Evolutionary conservation across 2,329 filamentous ascomycete species (phyloP).

Genomic region (Colletotrichum somersetense): DNA sequence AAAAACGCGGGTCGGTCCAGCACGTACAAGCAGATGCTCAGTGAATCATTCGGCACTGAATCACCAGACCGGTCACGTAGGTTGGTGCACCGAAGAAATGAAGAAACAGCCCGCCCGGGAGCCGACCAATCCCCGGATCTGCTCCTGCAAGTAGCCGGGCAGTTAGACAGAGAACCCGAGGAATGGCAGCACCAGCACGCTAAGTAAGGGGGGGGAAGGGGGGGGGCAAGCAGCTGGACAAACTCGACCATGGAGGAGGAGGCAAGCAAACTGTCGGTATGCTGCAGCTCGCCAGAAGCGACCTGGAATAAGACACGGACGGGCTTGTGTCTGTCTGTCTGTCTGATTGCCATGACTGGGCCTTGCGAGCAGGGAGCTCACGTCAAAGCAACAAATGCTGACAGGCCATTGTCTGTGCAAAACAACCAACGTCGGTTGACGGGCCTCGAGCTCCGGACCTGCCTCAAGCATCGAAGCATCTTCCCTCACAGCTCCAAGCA

Average conservation of each 20-base stretch:
- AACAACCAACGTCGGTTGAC: neutral
- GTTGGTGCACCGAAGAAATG: neutral
- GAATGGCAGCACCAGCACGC: neutral
- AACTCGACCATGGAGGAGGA: neutral
- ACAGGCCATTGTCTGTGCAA: constrained; percentile 7
- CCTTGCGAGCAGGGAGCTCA: too few relatives aligned
- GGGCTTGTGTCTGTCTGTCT: neutral
- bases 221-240: neutral
- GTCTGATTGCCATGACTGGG: neutral
- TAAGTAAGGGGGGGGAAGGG: neutral
- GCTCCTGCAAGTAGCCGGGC: constrained; percentile 35
- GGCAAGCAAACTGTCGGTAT: constrained; percentile 4
- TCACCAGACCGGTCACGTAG: neutral
- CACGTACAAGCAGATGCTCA: neutral
- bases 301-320: neutral
- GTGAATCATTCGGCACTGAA: neutral
- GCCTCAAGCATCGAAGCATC: constrained; percentile 1
- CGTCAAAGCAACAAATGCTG: neutral
- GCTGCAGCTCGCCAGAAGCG: constrained; percentile 30
- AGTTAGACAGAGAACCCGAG: neutral
- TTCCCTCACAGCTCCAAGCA: neutral
- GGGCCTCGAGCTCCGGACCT: constrained; percentile 3
- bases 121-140: constrained; percentile 37
- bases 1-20: neutral
- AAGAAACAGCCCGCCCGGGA: neutral